phyloP scores from a whole-genome alignment of 805 yeast species.

The Candida nonsorbophila region DNA sequence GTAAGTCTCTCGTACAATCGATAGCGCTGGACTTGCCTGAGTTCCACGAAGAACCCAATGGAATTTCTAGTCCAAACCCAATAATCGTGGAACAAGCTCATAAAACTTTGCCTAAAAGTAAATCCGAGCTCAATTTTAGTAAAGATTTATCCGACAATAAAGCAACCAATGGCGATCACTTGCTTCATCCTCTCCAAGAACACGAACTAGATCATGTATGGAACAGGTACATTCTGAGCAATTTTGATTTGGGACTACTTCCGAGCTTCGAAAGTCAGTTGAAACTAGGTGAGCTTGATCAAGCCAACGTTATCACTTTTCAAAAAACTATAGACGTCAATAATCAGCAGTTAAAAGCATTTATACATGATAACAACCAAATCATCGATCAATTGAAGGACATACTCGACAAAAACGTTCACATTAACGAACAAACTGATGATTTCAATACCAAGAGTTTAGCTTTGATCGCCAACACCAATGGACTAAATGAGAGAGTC shows the following conservation, averaged over 20 bases:
- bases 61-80: too few relatives aligned
- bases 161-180: too few relatives aligned
- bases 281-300: too few relatives aligned
- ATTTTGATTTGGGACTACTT: too few relatives aligned
- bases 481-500: slow-evolving; percentile 35
- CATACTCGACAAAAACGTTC: slow-evolving; percentile 48
- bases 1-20: slow-evolving; percentile 57
- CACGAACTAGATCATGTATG: too few relatives aligned
- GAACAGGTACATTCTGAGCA: too few relatives aligned
- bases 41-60: slow-evolving; percentile 1
- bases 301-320: slow-evolving; percentile 23
- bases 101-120: too few relatives aligned
- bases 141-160: too few relatives aligned
- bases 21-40: slow-evolving; percentile 52
- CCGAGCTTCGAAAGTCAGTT: too few relatives aligned
- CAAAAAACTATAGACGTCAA: slow-evolving; percentile 25
- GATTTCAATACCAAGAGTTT: slow-evolving; percentile 59
- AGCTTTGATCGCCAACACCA: slow-evolving; percentile 42
- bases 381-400: slow-evolving; percentile 43
- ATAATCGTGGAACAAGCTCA: too few relatives aligned
- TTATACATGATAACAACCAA: slow-evolving; percentile 41
- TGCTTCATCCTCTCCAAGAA: too few relatives aligned
- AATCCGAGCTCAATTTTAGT: too few relatives aligned
- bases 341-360: slow-evolving; percentile 16
- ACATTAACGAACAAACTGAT: slow-evolving; percentile 56